Base-by-base conservation (phyloP, 768 basidiomycete species). In the Pisolithus microcarpus region DNA sequence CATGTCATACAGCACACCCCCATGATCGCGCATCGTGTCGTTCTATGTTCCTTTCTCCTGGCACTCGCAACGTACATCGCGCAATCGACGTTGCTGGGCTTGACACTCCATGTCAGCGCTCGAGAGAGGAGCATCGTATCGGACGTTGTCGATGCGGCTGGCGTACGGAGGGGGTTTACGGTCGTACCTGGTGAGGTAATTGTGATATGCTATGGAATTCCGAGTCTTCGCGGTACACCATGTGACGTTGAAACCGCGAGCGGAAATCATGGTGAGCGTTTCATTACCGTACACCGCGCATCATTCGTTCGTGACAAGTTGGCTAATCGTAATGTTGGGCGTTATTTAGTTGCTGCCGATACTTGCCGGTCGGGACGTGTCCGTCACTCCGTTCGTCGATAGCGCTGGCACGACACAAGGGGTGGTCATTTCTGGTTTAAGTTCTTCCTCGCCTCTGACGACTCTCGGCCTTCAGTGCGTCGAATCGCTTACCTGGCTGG, bases 401-500 rank as follows among this genome's bases (percentile, higher is more conserved):
- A 15, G 40, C 3, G 21, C 30, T 11, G 52, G 38, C 9, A 3
- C 23, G 7, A 24, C 8, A 28, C 23, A 34, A 16, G 52, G 43
- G 5, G 44, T 53, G 10, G 50, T 39, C 16, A 37, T 50, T 31
- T 19, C 48, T 13, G 18, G 19, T 36, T 30, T 46, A 11, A 31
- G 36, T 16, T 26, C 23, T 45, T 47, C 45, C 36, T 46, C 38
- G 30, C 49, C 24, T 44, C 5, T 39, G 36, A 53, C 16, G 43
- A 26, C 56, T 15, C 19, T 59, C n/a, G 48, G 52, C 21, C 37
- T 60, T 24, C 51, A 55, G 45, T 79, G 79, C 56, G 64, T 73
- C 11, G 58, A 70, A 39, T 72, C 75, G 23, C 58, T 79, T 56
- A 63, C 65, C 21, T 80, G 76, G 75, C 59, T 79, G 15, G 63